Conservation (phyloP, 2,329 filamentous ascomycete genomes). For the Cladosporium sp. region DNA sequence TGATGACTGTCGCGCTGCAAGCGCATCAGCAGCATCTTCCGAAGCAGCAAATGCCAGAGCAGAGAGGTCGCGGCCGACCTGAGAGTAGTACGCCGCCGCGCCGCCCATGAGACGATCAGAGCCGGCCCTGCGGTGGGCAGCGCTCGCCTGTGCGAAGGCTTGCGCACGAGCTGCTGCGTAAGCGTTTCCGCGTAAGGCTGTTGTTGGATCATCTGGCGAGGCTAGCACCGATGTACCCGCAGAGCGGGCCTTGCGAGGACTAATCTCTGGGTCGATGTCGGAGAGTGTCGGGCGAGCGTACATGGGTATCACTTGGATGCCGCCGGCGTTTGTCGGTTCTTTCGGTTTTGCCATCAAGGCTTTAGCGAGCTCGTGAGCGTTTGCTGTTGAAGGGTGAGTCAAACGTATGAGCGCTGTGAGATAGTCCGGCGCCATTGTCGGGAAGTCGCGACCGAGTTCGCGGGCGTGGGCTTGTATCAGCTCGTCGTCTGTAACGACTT, state of each 20-base stretch:
- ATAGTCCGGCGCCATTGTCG: conserved; percentile 45
- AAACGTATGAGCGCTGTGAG: conserved; percentile 53
- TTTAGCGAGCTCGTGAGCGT: conserved; percentile 57
- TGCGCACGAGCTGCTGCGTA: conserved; percentile 45
- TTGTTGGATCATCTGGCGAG: conserved; percentile 18
- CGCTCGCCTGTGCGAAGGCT: conserved; percentile 55
- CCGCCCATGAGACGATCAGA: conserved; percentile 71
- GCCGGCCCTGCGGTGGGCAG: conserved; percentile 57
- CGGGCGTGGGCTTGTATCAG: conserved; percentile 47
- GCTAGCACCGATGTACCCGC: conserved; percentile 13
- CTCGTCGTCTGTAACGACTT: conserved; percentile 37
- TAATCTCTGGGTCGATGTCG: conserved; percentile 21
- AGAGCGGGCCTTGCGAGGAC: conserved; percentile 4
- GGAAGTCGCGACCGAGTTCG: conserved; percentile 53
- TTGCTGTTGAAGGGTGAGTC: conserved; percentile 53
- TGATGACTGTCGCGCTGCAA: conserved; percentile 63
- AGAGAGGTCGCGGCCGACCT: conserved; percentile 63
- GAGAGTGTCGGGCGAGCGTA: conserved; percentile 41
- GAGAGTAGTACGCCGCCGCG: conserved; percentile 71
- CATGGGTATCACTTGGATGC: conserved; percentile 46
- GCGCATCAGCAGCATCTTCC: conserved; percentile 64
- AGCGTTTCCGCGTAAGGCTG: conserved; percentile 15
- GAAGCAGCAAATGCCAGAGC: conserved; percentile 55
- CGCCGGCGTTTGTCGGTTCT: conserved; percentile 29
- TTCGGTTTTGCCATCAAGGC: conserved; percentile 43